Conservation (phyloP, 2,329 filamentous ascomycete species). For the Cytospora schulzeri region DNA sequence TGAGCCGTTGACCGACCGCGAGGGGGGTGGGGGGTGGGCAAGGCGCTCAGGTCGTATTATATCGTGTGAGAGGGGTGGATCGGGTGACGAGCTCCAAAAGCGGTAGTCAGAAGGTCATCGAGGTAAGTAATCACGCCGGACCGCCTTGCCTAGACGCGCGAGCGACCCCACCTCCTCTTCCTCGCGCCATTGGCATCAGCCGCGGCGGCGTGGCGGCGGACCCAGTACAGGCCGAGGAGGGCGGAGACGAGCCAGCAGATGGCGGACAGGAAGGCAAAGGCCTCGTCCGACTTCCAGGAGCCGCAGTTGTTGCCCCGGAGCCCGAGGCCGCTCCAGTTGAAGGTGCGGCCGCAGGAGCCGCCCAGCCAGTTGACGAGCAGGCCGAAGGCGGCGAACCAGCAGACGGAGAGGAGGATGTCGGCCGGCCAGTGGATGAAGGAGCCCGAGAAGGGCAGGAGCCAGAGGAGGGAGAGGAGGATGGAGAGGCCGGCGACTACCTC, state of each 20-base stretch:
- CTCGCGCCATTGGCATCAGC: slow-evolving; percentile 35
- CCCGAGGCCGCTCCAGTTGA: slow-evolving; percentile 60
- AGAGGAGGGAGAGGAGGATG: slow-evolving; percentile 69
- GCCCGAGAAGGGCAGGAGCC: slow-evolving; percentile 70
- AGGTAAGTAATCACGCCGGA: neutral
- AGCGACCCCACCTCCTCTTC: slow-evolving; percentile 46
- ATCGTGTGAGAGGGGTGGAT: neutral
- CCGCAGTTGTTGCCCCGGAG: slow-evolving; percentile 58
- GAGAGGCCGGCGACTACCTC: slow-evolving; percentile 70
- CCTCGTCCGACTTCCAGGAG: slow-evolving; percentile 70
- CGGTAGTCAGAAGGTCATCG: no score
- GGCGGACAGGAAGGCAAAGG: slow-evolving; percentile 72
- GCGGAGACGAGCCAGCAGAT: slow-evolving; percentile 70
- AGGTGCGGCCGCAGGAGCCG: slow-evolving; percentile 57
- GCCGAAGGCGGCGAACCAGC: slow-evolving; percentile 72
- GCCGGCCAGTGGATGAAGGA: slow-evolving; percentile 71
- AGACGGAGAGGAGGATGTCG: slow-evolving; percentile 68
- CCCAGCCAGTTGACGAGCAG: slow-evolving; percentile 60
- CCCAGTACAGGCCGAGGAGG: slow-evolving; percentile 59
- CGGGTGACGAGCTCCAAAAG: neutral
- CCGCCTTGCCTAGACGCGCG: slow-evolving; percentile 42
- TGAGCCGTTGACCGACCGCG: neutral
- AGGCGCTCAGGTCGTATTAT: neutral
- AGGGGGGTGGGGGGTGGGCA: no score
- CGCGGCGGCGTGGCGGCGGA: slow-evolving; percentile 45